Conservation (phyloP, 78 protist genomes). For the Diacronema lutheri region DNA sequence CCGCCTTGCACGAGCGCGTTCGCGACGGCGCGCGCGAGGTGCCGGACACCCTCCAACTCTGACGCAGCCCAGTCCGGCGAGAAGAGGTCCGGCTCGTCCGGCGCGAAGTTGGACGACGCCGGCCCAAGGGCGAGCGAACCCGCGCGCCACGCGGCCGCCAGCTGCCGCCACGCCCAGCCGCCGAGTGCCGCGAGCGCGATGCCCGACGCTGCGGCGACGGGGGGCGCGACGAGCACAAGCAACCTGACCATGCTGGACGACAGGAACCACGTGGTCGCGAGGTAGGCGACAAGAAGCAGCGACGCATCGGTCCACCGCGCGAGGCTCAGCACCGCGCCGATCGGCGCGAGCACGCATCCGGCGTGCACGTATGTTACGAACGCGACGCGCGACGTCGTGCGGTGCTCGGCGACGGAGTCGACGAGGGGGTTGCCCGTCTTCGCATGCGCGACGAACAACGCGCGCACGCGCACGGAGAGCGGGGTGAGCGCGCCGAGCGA, state of each 20-base stretch:
- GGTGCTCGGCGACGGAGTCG: conserved; percentile 41
- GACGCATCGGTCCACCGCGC: neutral
- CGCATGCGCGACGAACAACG: conserved; percentile 29
- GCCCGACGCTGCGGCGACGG: conserved; percentile 2
- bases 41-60: neutral
- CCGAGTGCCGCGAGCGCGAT: neutral
- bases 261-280: conserved; percentile 4
- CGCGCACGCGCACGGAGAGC: conserved; percentile 9
- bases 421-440: conserved; percentile 34
- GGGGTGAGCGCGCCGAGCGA: neutral
- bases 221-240: neutral
- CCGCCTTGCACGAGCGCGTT: neutral
- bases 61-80: no score
- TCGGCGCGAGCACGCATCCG: neutral
- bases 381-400: neutral
- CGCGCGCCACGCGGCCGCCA: no score
- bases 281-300: neutral
- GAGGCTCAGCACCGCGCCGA: neutral
- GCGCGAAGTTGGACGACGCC: no score
- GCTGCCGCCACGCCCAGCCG: neutral
- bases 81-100: no score
- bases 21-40: neutral
- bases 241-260: neutral
- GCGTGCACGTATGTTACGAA: neutral
- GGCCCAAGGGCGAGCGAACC: neutral